Base-by-base conservation (phyloP, 2,329 filamentous ascomycete species). In the Trichoderma sp. region DNA sequence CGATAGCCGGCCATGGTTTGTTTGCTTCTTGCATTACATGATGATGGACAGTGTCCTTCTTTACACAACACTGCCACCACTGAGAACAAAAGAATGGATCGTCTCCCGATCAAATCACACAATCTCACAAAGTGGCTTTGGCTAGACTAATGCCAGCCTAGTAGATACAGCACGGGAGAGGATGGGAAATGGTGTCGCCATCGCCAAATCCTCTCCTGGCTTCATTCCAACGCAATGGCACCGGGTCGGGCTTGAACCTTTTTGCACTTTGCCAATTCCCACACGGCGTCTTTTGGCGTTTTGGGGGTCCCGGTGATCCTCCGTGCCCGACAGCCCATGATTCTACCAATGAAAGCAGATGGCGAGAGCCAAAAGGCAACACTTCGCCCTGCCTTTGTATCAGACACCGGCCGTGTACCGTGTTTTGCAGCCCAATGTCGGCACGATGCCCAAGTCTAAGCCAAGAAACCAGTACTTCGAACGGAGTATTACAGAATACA, bases 201-300 rank as follows among this genome's bases (percentile, higher is more conserved):
- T 27, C 35, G 5, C 9, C 50, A 69, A 69, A 59, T 24, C 56
- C 53, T 53, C 66, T 53, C 14, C n/a, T 16, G 45, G 41, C 50
- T 74, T 62, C 62, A 74, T 74, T 67, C 63, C 71, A 67, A 31
- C 21, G 71, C 71, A 74, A 66, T 67, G 50, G 62, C 45, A 31
- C 27, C 63, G 71, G 71, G 63, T 60, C 71, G 50, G 63, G 45
- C 63, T 66, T 45, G 71, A 31, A 66, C 21, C 41, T 73, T 53
- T 53, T 31, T 29, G 8, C n/a, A 11, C 38, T 21, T 21, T 21
- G 45, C 59, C 31, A 33, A 63, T 11, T 11, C 29, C 27, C 31
- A 33, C 59, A 33, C 11, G 8, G 33, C 50, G 56, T 16, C 56
- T 45, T 45, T 29, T 71, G 53, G 60, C 60, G 60, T 35, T 63